Evolutionary conservation across 1,284 basidiomycete genomes (phyloP).

Genomic region (Schizophyllum commune): DNA sequence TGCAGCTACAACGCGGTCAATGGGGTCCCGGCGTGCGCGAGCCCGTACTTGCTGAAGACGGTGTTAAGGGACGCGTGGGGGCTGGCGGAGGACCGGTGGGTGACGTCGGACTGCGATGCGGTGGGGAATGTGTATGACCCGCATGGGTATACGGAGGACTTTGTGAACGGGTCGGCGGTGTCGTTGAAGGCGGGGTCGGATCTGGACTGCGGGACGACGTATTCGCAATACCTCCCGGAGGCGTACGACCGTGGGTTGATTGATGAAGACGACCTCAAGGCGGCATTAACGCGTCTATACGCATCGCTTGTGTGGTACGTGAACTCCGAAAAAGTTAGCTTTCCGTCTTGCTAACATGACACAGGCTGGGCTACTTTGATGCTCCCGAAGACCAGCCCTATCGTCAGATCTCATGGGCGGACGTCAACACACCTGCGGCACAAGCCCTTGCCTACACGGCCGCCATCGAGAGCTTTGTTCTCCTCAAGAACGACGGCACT

Average conservation of each 20-base stretch:
- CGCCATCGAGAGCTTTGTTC: constrained; percentile 43
- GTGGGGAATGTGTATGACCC: constrained; percentile 39
- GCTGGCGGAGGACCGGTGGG: constrained; percentile 43
- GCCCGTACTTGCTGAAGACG: constrained; percentile 41
- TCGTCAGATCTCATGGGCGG: constrained; percentile 37
- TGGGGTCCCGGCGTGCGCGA: constrained; percentile 47
- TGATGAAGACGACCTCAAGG: constrained; percentile 33
- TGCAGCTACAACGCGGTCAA: constrained; percentile 57
- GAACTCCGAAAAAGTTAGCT: background rate
- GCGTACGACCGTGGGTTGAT: constrained; percentile 42
- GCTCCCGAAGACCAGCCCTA: constrained; percentile 39
- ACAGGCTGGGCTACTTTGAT: constrained; percentile 50
- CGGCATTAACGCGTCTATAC: constrained; percentile 37
- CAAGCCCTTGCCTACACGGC: constrained; percentile 43
- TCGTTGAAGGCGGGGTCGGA: constrained; percentile 48
- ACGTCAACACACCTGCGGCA: constrained; percentile 38
- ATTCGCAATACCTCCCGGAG: constrained; percentile 32
- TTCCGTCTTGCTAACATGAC: background rate
- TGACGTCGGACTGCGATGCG: constrained; percentile 37
- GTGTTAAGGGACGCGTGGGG: constrained; percentile 45
- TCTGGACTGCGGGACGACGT: constrained; percentile 45
- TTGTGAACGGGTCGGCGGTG: constrained; percentile 37
- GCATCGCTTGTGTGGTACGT: constrained; percentile 44
- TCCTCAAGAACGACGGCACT: constrained; percentile 50
- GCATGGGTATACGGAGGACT: constrained; percentile 37